phyloP scores from a whole-genome alignment of 768 basidiomycete species.

The Leucosporidium yakuticum region DNA sequence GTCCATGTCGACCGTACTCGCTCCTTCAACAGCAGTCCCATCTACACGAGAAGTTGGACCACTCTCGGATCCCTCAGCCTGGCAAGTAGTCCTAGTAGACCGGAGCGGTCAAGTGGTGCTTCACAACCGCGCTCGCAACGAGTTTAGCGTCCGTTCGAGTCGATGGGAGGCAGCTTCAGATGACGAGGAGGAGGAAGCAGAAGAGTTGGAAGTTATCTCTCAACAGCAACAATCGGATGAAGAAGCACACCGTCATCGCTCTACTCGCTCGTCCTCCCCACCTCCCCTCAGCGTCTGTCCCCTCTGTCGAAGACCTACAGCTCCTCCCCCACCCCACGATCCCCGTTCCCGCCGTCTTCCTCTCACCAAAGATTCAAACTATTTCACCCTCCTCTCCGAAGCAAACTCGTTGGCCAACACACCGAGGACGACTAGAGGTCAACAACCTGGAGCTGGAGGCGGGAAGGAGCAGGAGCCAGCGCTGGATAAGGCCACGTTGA shows the following conservation, averaged over 20 bases:
- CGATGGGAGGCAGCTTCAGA: too few relatives aligned
- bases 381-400: constrained; percentile 29
- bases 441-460: not conserved
- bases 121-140: too few relatives aligned
- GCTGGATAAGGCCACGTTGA: constrained; percentile 17
- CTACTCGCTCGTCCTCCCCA: not conserved
- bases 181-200: not conserved
- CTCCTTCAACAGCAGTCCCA: too few relatives aligned
- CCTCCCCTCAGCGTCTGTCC: constrained; percentile 12
- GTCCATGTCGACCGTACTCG: too few relatives aligned
- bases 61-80: too few relatives aligned
- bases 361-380: constrained; percentile 1
- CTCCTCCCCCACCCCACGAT: not conserved
- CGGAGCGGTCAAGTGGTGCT: too few relatives aligned
- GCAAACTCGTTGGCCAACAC: constrained; percentile 14
- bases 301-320: constrained; percentile 14
- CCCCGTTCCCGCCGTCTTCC: not conserved
- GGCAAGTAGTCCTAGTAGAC: too few relatives aligned
- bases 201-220: not conserved
- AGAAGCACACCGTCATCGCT: too few relatives aligned
- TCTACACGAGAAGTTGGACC: too few relatives aligned
- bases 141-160: too few relatives aligned
- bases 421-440: constrained; percentile 11
- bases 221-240: not conserved
- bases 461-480: not conserved